Percentiles rank a stretch among this genome's conserved stretches.
phyloP scores from a whole-genome alignment of 176 grass and related monocot species.

The Oryza officinalis region DNA sequence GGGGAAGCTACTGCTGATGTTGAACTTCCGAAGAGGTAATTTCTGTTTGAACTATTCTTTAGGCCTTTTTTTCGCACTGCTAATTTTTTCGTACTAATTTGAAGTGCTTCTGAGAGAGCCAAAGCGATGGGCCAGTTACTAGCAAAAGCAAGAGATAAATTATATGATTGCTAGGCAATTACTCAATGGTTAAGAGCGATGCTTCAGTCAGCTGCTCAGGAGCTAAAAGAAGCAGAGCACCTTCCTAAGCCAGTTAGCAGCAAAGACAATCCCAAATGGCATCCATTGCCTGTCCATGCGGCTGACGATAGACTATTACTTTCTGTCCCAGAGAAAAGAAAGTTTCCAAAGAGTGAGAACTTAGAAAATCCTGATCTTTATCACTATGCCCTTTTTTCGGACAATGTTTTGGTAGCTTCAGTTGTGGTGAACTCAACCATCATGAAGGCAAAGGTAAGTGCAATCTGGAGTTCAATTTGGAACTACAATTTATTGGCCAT shows the following conservation, averaged over 20 bases:
- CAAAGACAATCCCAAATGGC: conserved; percentile 50
- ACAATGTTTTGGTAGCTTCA: conserved; percentile 52
- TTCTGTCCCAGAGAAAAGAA: conserved; percentile 47
- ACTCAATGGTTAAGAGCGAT: conserved; percentile 37
- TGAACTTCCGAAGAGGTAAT: conserved; percentile 36
- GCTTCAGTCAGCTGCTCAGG: conserved; percentile 47
- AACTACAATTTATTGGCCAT: not conserved
- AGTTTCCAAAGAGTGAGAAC: conserved; percentile 44
- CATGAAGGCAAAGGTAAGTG: conserved; percentile 41
- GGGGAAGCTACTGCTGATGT: conserved; percentile 45
- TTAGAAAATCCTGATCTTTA: conserved; percentile 48
- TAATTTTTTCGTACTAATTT: not conserved
- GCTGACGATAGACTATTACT: conserved; percentile 43
- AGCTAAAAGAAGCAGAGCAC: conserved; percentile 51
- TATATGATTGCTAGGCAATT: conserved; percentile 39
- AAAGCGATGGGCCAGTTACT: conserved; percentile 42
- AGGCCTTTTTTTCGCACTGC: not conserved
- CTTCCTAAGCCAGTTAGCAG: conserved; percentile 43
- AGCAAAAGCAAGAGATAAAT: conserved; percentile 35
- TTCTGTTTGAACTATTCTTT: not conserved
- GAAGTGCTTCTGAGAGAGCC: conserved; percentile 32
- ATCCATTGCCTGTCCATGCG: conserved; percentile 51
- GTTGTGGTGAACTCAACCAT: conserved; percentile 47
- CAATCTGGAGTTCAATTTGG: not conserved
- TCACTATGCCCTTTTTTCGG: conserved; percentile 49